Percentiles rank a stretch among this genome's conserved stretches.
Conservation (phyloP, 306 rosid species). For the Casuarina cunninghamiana region DNA sequence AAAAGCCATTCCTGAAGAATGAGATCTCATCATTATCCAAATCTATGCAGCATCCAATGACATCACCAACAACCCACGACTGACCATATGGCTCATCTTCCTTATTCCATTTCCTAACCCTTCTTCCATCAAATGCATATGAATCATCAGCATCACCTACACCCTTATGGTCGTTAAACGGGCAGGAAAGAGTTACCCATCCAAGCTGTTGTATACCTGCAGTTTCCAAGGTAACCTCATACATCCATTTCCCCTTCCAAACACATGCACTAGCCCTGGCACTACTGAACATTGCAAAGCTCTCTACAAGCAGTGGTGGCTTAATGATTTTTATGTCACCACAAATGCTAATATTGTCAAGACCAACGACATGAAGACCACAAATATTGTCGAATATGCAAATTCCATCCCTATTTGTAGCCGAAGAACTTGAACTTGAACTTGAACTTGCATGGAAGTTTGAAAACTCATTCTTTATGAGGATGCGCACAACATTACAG, state of each 20-base stretch:
- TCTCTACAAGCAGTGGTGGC: conserved; percentile 71
- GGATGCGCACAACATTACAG: conserved; percentile 39
- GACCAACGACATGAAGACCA: conserved; percentile 46
- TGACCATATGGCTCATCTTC: conserved; percentile 81
- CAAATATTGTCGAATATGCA: conserved; percentile 36
- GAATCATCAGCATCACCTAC: conserved; percentile 96
- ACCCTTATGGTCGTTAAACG: conserved; percentile 86
- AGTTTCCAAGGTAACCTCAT: conserved; percentile 86
- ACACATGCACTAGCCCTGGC: conserved; percentile 79
- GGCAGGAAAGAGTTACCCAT: conserved; percentile 93
- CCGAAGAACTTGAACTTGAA: conserved; percentile 23
- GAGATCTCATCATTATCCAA: conserved; percentile 75
- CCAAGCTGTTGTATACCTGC: conserved; percentile 97
- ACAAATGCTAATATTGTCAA: conserved; percentile 69
- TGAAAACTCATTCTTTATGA: conserved; percentile 60
- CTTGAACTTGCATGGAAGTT: conserved; percentile 31
- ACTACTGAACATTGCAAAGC: conserved; percentile 92
- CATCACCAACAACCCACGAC: conserved; percentile 95
- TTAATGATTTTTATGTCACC: conserved; percentile 71
- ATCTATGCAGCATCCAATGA: conserved; percentile 97
- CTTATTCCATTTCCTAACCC: conserved; percentile 92
- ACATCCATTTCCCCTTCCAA: conserved; percentile 99
- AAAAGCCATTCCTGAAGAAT: conserved; percentile 81
- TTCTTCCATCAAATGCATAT: conserved; percentile 96
- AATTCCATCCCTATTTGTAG: conserved; percentile 51